Evolutionary conservation across 177 flowering plant species (phyloP).

Genomic region (Telopea speciosissima): DNA sequence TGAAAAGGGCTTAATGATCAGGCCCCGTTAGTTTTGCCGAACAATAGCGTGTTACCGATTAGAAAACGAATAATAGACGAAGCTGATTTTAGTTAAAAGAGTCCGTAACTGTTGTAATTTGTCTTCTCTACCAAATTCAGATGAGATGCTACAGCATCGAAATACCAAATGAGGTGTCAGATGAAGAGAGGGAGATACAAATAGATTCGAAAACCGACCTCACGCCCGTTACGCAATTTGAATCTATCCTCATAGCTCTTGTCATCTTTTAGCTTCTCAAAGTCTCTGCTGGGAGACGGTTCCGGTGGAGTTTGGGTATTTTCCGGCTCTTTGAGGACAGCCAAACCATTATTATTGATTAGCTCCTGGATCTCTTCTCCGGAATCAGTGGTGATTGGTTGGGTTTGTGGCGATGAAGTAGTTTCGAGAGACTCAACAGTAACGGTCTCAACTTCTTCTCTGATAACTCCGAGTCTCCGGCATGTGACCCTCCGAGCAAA

Average conservation of each 20-base stretch:
- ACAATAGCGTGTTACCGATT: neutral
- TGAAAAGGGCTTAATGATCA: constrained; percentile 14
- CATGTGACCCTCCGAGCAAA: neutral
- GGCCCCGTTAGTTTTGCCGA: neutral
- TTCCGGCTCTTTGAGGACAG: constrained; percentile 12
- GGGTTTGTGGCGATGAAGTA: neutral
- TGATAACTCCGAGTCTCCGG: constrained; percentile 15
- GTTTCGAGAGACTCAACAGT: constrained; percentile 12
- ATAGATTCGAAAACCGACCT: constrained; percentile 24
- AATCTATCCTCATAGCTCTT: constrained; percentile 33
- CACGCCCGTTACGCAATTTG: constrained; percentile 52
- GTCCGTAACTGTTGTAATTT: neutral
- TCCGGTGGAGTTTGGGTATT: constrained; percentile 4
- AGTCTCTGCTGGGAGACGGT: constrained; percentile 8
- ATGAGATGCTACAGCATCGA: neutral
- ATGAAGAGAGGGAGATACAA: neutral
- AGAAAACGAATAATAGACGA: neutral
- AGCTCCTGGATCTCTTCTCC: constrained; percentile 7
- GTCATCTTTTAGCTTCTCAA: constrained; percentile 27
- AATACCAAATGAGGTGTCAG: neutral
- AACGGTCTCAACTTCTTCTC: constrained; percentile 18
- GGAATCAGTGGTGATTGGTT: neutral
- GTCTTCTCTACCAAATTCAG: neutral
- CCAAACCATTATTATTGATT: constrained; percentile 13
- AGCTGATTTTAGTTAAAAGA: neutral